Percentiles rank a stretch among this genome's conserved stretches.
Conservation (phyloP, 2,329 filamentous ascomycete species). For the Fonsecaea pedrosoi region DNA sequence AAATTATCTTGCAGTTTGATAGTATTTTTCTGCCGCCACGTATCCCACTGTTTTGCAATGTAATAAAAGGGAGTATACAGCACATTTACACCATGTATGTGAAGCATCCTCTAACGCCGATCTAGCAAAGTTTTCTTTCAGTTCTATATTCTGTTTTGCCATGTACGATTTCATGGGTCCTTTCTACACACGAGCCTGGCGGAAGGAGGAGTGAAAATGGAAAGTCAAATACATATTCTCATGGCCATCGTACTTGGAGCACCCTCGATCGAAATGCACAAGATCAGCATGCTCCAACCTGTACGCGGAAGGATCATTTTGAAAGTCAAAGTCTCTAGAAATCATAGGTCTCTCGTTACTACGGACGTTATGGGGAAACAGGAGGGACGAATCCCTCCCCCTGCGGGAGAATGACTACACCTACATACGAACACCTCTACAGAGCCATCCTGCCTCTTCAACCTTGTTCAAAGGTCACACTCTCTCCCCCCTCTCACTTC, state of each 20-base stretch:
- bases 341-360: too few species aligned
- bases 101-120: too few species aligned
- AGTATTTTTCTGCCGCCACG: too few species aligned
- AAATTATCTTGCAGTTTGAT: too few species aligned
- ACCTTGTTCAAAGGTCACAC: neutral
- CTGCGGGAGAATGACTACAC: neutral
- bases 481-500: neutral
- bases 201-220: neutral
- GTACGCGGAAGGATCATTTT: neutral
- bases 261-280: neutral
- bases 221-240: neutral
- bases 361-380: too few species aligned
- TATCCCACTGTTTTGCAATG: too few species aligned
- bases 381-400: neutral
- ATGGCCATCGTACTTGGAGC: neutral
- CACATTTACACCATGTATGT: too few species aligned
- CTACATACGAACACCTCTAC: neutral
- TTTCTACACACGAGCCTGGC: neutral
- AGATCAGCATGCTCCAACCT: neutral
- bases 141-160: too few species aligned
- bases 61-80: too few species aligned
- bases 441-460: neutral
- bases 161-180: too few species aligned
- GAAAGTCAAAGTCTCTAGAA: neutral
- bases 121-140: too few species aligned